Evolutionary conservation across 148 eudicot species (phyloP), one percentile per base, ranked within the genome.

Genomic region (Chenopodium formosanum): DNA sequence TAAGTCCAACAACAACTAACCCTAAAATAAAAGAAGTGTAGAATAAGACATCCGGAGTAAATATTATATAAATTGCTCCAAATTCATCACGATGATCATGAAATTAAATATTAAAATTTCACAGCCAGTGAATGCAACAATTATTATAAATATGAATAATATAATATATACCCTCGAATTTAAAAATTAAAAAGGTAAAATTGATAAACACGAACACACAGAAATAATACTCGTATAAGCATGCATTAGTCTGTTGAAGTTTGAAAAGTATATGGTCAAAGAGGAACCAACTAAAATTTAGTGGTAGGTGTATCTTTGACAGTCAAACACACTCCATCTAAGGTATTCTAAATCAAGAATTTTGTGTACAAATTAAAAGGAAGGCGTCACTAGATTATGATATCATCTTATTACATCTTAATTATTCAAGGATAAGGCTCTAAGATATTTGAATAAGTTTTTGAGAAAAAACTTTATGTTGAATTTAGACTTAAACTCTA

Each of bases 261-360:
- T 83, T 79, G 85, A 79, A 83, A 83, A 82, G 71, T 47, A 75
- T 46, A 58, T 80, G 83, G 86, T 84, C 83, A 84, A 80, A 80
- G 52, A 19, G 56, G 4, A 74, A 44, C 46, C 32, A 31, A 27
- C 63, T 27, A 56, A 14, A 56, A 7, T 13, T 10, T 2, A 62
- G 65, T 46, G 70, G 70, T 83, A 67, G 83, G 63, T 84, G 63
- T 73, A 27, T 76, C 62, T 70, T 80, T 84, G 86, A 84, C 83
- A 48, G 74, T 76, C 46, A 17, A 62, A 75, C 34, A 44, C 27
- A 64, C 31, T 19, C 32, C 65, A 23, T 4, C 34, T 9, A 44
- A 73, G 40, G 27, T 9, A n/a, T 72, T 60, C 25, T 22, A 6
- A 20, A 80, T 4, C 23, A 17, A 74, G 17, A 74, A 20, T 48